These are phyloP conservation scores for Linnemannia elongata DNA, from an alignment of 192 early-diverging fungal species.

Conservation along the genomic window DNA sequence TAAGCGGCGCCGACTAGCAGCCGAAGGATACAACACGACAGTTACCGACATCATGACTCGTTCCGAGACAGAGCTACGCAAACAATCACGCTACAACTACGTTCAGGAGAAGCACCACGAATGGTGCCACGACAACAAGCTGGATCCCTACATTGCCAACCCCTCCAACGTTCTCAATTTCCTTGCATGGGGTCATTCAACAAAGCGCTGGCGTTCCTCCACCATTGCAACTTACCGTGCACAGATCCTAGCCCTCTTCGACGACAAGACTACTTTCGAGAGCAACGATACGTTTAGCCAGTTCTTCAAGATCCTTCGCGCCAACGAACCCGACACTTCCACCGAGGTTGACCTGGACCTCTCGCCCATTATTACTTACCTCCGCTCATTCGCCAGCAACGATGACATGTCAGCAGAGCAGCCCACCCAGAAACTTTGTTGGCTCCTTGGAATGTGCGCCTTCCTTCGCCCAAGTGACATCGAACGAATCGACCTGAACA, in stretches of 20 bases:
- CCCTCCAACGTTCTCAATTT: too few species aligned
- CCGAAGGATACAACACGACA: too few species aligned
- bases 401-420: neutral
- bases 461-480: conserved; percentile 21
- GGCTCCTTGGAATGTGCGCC: conserved; percentile 15
- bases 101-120: too few species aligned
- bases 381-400: neutral
- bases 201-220: neutral
- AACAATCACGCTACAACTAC: too few species aligned
- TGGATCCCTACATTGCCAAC: too few species aligned
- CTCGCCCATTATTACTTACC: neutral
- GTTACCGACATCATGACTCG: too few species aligned
- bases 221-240: neutral
- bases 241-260: too few species aligned
- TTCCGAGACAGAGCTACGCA: too few species aligned
- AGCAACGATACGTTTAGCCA: neutral
- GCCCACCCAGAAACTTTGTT: conserved; percentile 10
- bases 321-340: neutral
- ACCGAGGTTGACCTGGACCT: neutral
- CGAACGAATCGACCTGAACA: conserved; percentile 6
- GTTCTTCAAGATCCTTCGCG: neutral
- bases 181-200: neutral
- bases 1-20: neutral
- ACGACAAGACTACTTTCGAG: too few species aligned
- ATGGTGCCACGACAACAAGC: too few species aligned